Conservation (phyloP, 2,329 filamentous ascomycete species). For the Fusarium pseudocircinatum region DNA sequence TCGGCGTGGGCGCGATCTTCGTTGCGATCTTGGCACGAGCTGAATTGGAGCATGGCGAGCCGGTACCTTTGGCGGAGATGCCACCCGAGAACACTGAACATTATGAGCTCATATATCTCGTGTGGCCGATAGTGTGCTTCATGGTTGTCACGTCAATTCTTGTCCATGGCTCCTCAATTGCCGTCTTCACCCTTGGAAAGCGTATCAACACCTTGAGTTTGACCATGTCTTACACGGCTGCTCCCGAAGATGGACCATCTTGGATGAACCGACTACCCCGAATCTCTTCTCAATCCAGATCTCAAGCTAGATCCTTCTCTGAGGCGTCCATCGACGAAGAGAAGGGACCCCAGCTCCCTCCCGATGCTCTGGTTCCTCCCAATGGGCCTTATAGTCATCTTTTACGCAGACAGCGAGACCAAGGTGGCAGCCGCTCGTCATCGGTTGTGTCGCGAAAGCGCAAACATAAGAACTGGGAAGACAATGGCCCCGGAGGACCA, state of each 20-base stretch:
- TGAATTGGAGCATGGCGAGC: slow-evolving; percentile 81
- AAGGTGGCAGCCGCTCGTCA: slow-evolving; percentile 70
- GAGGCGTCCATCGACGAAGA: slow-evolving; percentile 75
- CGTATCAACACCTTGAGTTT: slow-evolving; percentile 96
- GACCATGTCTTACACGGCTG: slow-evolving; percentile 95
- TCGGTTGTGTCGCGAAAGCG: slow-evolving; percentile 69
- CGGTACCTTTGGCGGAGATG: slow-evolving; percentile 75
- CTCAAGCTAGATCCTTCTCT: slow-evolving; percentile 85
- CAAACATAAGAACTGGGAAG: slow-evolving; percentile 74
- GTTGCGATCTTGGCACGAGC: slow-evolving; percentile 91
- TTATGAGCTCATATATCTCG: slow-evolving; percentile 80
- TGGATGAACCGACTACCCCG: slow-evolving; percentile 96
- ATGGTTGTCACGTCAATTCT: slow-evolving; percentile 93
- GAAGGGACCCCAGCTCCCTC: slow-evolving; percentile 69
- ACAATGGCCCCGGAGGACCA: slow-evolving; percentile 84
- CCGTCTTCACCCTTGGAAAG: slow-evolving; percentile 96
- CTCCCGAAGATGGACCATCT: slow-evolving; percentile 84
- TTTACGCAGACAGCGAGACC: slow-evolving; percentile 83
- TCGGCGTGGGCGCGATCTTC: slow-evolving; percentile 96
- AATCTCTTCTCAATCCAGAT: slow-evolving; percentile 74
- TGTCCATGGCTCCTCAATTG: slow-evolving; percentile 97
- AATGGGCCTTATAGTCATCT: slow-evolving; percentile 67
- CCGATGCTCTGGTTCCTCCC: slow-evolving; percentile 77
- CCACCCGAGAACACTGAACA: slow-evolving; percentile 65
- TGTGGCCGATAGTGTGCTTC: slow-evolving; percentile 97